Evolutionary conservation across 805 yeast species (phyloP).

Genomic region (Candida xyloterini): DNA sequence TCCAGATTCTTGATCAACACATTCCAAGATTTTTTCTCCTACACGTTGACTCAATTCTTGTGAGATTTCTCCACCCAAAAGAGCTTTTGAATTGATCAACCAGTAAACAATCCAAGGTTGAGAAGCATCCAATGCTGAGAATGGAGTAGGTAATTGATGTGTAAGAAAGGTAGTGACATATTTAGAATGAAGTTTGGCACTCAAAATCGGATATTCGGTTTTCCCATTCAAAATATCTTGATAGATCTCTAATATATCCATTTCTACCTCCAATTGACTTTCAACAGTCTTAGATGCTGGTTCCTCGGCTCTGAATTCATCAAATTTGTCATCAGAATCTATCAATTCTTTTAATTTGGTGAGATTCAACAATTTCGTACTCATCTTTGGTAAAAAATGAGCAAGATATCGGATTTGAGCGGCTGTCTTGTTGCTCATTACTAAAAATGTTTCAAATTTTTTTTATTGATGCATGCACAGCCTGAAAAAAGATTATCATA

Average conservation of each 20-base stretch:
- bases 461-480: conserved; percentile 3
- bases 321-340: conserved; percentile 12
- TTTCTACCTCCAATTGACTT: conserved; percentile 41
- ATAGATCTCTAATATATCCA: conserved; percentile 29
- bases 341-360: conserved; percentile 28
- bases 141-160: conserved; percentile 48
- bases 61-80: conserved; percentile 38
- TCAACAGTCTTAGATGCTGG: conserved; percentile 35
- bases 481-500: neutral
- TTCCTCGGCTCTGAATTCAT: conserved; percentile 17
- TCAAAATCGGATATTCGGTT: conserved; percentile 28
- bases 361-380: conserved; percentile 16
- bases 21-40: conserved; percentile 31
- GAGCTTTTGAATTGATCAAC: conserved; percentile 56
- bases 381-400: neutral
- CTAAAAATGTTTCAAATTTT: conserved; percentile 7
- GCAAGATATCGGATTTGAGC: conserved; percentile 9
- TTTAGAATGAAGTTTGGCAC: conserved; percentile 37
- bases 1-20: conserved; percentile 39
- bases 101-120: conserved; percentile 90
- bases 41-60: conserved; percentile 19
- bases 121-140: conserved; percentile 73
- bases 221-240: conserved; percentile 31
- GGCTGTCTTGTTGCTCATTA: conserved; percentile 2
- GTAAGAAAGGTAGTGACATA: conserved; percentile 43